Evolutionary conservation across 495 filamentous ascomycete species (phyloP).

Genomic region (Penicillium argentinense): DNA sequence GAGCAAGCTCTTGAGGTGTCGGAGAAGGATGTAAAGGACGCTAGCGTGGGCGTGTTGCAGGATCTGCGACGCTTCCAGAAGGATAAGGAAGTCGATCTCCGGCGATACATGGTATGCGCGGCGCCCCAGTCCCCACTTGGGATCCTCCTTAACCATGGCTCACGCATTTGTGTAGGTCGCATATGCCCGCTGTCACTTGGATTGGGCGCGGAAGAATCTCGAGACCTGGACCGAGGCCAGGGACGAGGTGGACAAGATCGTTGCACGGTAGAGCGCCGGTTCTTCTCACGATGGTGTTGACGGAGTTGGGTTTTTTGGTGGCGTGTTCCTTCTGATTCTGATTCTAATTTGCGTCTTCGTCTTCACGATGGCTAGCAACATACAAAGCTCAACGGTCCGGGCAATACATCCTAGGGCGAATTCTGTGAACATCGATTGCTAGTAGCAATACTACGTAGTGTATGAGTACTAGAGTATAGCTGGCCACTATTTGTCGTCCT

Average conservation of each 20-base stretch:
- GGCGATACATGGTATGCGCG: constrained; percentile 84
- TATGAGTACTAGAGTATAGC: too few relatives aligned
- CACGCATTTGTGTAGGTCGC: constrained; percentile 61
- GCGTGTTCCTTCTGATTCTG: not conserved
- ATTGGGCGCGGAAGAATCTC: constrained; percentile 97
- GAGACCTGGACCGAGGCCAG: constrained; percentile 95
- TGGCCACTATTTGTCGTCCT: too few relatives aligned
- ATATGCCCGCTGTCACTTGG: constrained; percentile 90
- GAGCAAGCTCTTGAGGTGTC: constrained; percentile 87
- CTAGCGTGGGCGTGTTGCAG: constrained; percentile 78
- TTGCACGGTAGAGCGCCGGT: constrained; percentile 45
- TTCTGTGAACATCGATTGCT: too few relatives aligned
- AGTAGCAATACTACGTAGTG: too few relatives aligned
- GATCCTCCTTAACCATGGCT: constrained; percentile 9
- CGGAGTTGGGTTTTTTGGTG: not conserved
- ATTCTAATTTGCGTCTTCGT: too few relatives aligned
- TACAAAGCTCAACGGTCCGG: too few relatives aligned
- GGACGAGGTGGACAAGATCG: constrained; percentile 89
- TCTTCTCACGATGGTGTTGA: not conserved
- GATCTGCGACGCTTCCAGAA: constrained; percentile 90
- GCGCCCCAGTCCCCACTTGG: not conserved
- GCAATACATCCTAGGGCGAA: too few relatives aligned
- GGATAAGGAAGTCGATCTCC: constrained; percentile 93
- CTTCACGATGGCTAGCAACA: too few relatives aligned
- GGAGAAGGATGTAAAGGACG: constrained; percentile 87